Evolutionary conservation across 2,329 filamentous ascomycete species (phyloP).

Genomic region (Shiraia bambusicola): DNA sequence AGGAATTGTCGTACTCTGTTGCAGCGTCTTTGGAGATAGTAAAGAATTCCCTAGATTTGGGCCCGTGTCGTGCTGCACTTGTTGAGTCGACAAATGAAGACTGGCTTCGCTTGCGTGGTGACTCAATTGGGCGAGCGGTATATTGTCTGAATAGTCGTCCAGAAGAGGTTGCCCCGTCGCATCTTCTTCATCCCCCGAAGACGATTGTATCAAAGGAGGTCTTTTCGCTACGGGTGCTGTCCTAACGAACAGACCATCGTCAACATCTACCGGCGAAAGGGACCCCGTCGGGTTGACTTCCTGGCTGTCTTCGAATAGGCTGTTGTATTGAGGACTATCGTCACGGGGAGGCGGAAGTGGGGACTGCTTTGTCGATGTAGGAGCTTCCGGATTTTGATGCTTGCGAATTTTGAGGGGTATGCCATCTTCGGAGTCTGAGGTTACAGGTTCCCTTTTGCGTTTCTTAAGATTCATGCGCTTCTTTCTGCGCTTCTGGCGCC

Average conservation of each 20-base stretch:
- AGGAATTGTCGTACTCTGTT: background rate
- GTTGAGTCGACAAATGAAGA: background rate
- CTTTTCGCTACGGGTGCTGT: conserved; percentile 8
- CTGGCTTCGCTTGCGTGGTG: background rate
- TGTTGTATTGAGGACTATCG: conserved; percentile 1
- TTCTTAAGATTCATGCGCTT: conserved; percentile 15
- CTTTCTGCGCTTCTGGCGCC: conserved; percentile 17
- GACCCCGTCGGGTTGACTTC: background rate
- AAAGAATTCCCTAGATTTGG: conserved; percentile 1
- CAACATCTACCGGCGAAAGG: background rate
- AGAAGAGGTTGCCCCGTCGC: background rate
- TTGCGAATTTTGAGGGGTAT: conserved; percentile 4
- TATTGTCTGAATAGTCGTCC: conserved; percentile 8
- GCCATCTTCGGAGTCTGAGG: conserved; percentile 18
- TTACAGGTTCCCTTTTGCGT: background rate
- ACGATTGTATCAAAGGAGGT: conserved; percentile 21
- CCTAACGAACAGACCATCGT: background rate
- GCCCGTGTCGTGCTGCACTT: background rate
- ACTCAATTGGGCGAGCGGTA: conserved; percentile 8
- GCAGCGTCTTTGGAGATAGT: background rate
- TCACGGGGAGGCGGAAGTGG: background rate
- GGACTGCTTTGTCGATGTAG: background rate
- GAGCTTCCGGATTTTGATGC: background rate
- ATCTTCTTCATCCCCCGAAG: conserved; percentile 11
- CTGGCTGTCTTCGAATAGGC: conserved; percentile 12